phyloP scores from a whole-genome alignment of 257 asterid genomes.

The Solanum clarkiae region DNA sequence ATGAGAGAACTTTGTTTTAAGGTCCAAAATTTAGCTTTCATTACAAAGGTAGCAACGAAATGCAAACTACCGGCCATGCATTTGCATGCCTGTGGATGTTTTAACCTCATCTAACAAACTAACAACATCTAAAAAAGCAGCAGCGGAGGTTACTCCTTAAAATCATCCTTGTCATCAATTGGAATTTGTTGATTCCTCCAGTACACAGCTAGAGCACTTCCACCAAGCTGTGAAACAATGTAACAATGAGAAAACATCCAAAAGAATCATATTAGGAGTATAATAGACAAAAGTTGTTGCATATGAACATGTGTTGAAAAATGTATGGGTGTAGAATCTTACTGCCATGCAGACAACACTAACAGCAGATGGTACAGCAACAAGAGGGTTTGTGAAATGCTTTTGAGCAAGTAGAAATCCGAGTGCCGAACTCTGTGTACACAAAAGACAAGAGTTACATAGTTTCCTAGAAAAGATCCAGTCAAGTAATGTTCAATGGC shows the following conservation, averaged over 20 bases:
- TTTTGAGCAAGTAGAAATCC: conserved; percentile 88
- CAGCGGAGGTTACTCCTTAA: conserved; percentile 51
- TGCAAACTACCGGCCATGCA: not conserved
- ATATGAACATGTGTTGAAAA: not conserved
- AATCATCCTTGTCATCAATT: conserved; percentile 87
- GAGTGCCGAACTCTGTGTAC: conserved; percentile 81
- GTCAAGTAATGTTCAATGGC: too few species aligned
- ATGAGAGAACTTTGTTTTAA: not conserved
- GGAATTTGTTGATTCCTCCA: conserved; percentile 91
- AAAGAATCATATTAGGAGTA: not conserved
- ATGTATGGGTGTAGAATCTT: conserved; percentile 5
- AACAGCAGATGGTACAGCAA: conserved; percentile 95
- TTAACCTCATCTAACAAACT: not conserved
- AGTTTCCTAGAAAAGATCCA: too few species aligned
- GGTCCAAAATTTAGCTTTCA: conserved; percentile 5
- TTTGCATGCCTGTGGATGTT: not conserved
- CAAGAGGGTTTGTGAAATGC: conserved; percentile 94
- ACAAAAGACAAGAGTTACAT: not conserved
- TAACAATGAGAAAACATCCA: not conserved
- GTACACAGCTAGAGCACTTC: conserved; percentile 88
- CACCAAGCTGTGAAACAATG: conserved; percentile 57
- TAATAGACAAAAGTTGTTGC: not conserved
- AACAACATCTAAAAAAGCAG: not conserved
- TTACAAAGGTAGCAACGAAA: not conserved
- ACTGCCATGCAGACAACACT: conserved; percentile 99